Evolutionary conservation across 805 yeast genomes (phyloP).

Genomic region (Candida endomychidarum): DNA sequence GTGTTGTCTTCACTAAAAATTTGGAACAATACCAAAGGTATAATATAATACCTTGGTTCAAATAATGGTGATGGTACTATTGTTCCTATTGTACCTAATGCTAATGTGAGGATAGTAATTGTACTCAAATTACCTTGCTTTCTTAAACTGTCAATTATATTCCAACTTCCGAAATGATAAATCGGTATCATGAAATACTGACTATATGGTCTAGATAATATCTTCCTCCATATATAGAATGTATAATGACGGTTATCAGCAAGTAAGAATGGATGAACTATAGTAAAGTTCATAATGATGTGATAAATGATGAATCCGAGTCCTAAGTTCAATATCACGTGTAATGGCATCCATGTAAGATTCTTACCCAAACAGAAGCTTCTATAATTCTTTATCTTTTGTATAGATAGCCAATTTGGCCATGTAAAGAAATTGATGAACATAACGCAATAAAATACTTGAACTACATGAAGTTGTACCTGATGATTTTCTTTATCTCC

Average conservation of each 20-base stretch:
- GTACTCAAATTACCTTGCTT: conserved; percentile 19
- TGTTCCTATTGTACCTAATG: conserved; percentile 55
- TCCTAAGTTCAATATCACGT: conserved; percentile 18
- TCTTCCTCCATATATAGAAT: conserved; percentile 74
- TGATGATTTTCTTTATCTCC: conserved; percentile 91
- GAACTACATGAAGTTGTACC: conserved; percentile 71
- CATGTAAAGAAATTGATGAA: conserved; percentile 64
- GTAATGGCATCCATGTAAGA: not conserved
- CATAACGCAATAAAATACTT: conserved; percentile 72
- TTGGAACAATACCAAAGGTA: conserved; percentile 79
- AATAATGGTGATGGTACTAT: conserved; percentile 88
- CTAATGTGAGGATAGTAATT: conserved; percentile 49
- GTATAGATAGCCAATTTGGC: conserved; percentile 66
- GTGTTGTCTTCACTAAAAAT: conserved; percentile 40
- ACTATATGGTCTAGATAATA: conserved; percentile 52
- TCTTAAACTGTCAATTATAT: conserved; percentile 19
- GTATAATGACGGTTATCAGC: conserved; percentile 95
- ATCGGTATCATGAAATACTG: conserved; percentile 57
- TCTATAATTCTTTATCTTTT: conserved; percentile 30
- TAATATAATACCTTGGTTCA: conserved; percentile 89
- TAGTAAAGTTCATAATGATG: conserved; percentile 59
- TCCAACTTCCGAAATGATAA: conserved; percentile 62
- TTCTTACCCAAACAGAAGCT: conserved; percentile 9
- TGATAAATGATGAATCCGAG: conserved; percentile 34
- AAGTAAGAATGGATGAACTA: conserved; percentile 83